Conservation (phyloP, 169 alveolate genomes). For the Blepharisma undulans region DNA sequence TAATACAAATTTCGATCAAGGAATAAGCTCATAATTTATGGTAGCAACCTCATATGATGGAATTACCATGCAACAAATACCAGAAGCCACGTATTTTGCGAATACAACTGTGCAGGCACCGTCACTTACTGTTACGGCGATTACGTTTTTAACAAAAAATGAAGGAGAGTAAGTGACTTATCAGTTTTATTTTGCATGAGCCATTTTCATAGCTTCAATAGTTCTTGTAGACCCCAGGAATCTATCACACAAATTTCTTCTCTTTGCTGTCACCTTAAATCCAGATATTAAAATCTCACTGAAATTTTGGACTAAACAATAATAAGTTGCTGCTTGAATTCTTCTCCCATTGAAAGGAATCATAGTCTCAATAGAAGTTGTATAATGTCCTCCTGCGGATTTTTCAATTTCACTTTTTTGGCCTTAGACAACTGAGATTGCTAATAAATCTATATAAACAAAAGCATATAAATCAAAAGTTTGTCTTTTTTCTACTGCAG, state of each 20-base stretch:
- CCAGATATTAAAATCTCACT: constrained; percentile 96
- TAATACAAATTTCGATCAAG: not conserved
- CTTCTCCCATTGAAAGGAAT: constrained; percentile 99
- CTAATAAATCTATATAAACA: constrained; percentile 95
- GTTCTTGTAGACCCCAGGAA: constrained; percentile 99
- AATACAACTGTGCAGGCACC: not conserved
- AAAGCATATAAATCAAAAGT: constrained; percentile 89
- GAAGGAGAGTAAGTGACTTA: constrained; percentile 41
- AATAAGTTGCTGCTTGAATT: constrained; percentile 98
- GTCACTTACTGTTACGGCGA: not conserved
- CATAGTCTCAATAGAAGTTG: constrained; percentile 96
- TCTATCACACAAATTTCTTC: constrained; percentile 93
- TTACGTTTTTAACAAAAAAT: constrained; percentile 17
- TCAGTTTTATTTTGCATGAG: constrained; percentile 74
- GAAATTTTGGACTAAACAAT: constrained; percentile 96
- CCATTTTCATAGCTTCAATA: constrained; percentile 93
- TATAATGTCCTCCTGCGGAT: constrained; percentile 99
- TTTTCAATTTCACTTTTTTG: constrained; percentile 96
- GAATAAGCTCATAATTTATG: not conserved
- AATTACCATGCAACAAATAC: not conserved
- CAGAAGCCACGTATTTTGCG: not conserved
- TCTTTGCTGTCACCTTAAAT: constrained; percentile 93
- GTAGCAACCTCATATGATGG: not conserved
- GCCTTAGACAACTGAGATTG: constrained; percentile 98
- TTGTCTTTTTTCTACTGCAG: constrained; percentile 89